phyloP scores from a whole-genome alignment of 2,329 filamentous ascomycete genomes.

The Aspergillus niger region DNA sequence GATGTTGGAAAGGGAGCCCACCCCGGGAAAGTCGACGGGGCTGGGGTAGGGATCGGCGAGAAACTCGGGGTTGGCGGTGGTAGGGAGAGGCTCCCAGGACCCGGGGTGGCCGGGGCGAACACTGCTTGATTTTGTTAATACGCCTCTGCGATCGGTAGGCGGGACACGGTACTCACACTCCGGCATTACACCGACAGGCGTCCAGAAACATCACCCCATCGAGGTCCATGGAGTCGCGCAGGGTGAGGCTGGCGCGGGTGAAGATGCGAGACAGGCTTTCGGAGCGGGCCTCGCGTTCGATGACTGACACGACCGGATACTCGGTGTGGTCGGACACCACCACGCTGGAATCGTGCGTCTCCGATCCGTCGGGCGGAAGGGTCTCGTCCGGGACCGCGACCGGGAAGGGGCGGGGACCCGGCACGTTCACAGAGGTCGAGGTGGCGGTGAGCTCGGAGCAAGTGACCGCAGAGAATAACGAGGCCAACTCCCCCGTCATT shows the following conservation, averaged over 20 bases:
- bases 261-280: conserved; percentile 38
- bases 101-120: conserved; percentile 17
- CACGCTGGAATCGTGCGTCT: neutral
- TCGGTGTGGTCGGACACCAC: conserved; percentile 3
- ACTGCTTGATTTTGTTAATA: conserved; percentile 11
- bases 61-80: conserved; percentile 19
- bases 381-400: neutral
- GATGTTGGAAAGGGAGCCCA: conserved; percentile 19
- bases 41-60: conserved; percentile 16
- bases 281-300: conserved; percentile 12
- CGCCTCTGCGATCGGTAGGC: neutral
- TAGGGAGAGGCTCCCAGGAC: conserved; percentile 28
- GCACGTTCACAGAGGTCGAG: conserved; percentile 1
- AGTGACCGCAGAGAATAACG: conserved; percentile 14
- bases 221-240: conserved; percentile 46
- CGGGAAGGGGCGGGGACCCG: neutral
- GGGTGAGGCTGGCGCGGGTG: conserved; percentile 46
- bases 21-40: conserved; percentile 16
- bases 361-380: conserved; percentile 3
- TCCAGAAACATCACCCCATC: conserved; percentile 42
- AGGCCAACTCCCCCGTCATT: conserved; percentile 12
- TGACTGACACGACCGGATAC: neutral
- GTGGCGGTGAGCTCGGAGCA: conserved; percentile 15
- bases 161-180: conserved; percentile 22
- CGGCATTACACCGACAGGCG: conserved; percentile 25